phyloP scores from a whole-genome alignment of 78 protist species.

The Cavenderia fasciculata region DNA sequence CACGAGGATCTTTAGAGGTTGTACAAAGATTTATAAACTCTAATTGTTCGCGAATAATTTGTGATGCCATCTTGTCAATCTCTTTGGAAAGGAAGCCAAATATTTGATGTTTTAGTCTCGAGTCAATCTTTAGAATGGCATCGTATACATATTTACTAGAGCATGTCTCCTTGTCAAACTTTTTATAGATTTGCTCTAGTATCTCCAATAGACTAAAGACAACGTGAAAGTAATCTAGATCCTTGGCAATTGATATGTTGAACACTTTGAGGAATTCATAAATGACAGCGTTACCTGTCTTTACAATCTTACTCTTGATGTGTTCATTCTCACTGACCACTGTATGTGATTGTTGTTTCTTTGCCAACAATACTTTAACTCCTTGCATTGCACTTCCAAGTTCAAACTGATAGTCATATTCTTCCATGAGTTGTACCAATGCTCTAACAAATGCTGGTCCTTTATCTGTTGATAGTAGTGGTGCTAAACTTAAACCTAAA shows the following conservation, averaged over 20 bases:
- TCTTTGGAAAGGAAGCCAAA: conserved; percentile 72
- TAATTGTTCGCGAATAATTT: conserved; percentile 46
- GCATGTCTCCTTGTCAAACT: conserved; percentile 65
- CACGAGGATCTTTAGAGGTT: conserved; percentile 43
- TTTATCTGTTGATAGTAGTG: conserved; percentile 44
- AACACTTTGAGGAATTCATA: conserved; percentile 73
- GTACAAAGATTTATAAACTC: conserved; percentile 43
- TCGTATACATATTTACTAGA: conserved; percentile 64
- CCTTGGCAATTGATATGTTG: conserved; percentile 64
- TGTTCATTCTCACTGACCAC: conserved; percentile 67
- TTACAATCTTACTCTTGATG: conserved; percentile 65
- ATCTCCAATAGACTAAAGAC: conserved; percentile 56
- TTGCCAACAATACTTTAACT: conserved; percentile 55
- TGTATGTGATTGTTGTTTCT: conserved; percentile 54
- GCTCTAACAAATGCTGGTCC: conserved; percentile 67
- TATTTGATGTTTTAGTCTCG: conserved; percentile 50
- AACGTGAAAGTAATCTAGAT: conserved; percentile 68
- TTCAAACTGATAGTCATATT: conserved; percentile 69
- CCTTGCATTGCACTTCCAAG: conserved; percentile 57
- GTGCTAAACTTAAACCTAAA: conserved; percentile 72
- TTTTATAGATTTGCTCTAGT: conserved; percentile 57
- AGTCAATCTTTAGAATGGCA: conserved; percentile 41
- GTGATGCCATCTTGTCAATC: conserved; percentile 50
- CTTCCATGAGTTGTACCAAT: conserved; percentile 69
- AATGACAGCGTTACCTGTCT: conserved; percentile 60